phyloP scores from a whole-genome alignment of 495 filamentous ascomycete species.

The Pyrenopolyporus hunteri region DNA sequence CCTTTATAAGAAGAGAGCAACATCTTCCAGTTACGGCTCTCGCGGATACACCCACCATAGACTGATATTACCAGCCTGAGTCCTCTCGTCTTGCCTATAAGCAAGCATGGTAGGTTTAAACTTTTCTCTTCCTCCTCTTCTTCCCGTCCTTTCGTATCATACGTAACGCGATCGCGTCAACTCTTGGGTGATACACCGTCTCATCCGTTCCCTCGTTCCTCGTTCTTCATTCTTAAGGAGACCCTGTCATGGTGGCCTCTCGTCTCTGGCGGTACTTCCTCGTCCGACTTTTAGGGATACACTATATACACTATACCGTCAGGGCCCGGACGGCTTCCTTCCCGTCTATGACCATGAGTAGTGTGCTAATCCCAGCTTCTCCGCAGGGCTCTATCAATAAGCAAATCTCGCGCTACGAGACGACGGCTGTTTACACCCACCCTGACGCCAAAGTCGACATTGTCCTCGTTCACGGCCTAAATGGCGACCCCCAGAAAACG shows the following conservation, averaged over 20 bases:
- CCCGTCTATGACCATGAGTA: slow-evolving; percentile 12
- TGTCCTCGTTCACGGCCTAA: slow-evolving; percentile 83
- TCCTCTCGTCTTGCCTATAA: slow-evolving; percentile 31
- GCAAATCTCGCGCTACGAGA: slow-evolving; percentile 69
- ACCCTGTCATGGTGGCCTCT: slow-evolving; percentile 10
- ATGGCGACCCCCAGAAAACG: slow-evolving; percentile 75
- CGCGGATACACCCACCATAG: slow-evolving; percentile 14
- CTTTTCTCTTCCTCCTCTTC: neutral
- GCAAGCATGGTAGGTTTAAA: slow-evolving; percentile 42
- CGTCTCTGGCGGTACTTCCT: slow-evolving; percentile 14
- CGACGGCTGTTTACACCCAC: slow-evolving; percentile 70
- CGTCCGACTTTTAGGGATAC: slow-evolving; percentile 5
- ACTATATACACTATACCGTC: slow-evolving; percentile 8
- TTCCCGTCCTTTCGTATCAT: slow-evolving; percentile 20
- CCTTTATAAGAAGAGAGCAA: slow-evolving; percentile 22
- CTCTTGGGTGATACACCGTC: neutral
- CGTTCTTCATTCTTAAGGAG: neutral
- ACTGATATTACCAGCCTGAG: slow-evolving; percentile 19
- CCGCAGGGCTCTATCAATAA: slow-evolving; percentile 55
- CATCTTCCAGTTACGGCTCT: slow-evolving; percentile 16
- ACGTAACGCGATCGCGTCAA: neutral
- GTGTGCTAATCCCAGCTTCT: slow-evolving; percentile 27
- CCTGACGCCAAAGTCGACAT: slow-evolving; percentile 67
- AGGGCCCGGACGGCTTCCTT: slow-evolving; percentile 9
- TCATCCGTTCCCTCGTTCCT: neutral